Percentiles rank a stretch among this genome's conserved stretches.
phyloP scores from a whole-genome alignment of 164 flowering plant genomes.

The Stephania cephalantha region DNA sequence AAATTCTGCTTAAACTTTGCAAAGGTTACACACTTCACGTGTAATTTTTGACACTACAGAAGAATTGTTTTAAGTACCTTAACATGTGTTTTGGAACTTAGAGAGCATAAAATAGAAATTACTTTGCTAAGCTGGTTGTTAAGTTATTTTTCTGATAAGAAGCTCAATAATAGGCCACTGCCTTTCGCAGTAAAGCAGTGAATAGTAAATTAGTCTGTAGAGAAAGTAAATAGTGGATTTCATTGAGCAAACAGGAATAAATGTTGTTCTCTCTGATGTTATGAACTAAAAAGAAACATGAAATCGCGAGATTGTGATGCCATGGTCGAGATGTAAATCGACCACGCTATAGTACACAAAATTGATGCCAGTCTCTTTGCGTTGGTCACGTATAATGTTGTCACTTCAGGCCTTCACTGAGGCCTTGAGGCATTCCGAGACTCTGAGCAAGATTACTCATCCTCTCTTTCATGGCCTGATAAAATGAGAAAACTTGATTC shows the following conservation, averaged over 20 bases:
- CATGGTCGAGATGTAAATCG: slow-evolving; percentile 7
- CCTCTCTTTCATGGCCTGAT: slow-evolving; percentile 92
- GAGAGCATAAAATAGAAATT: no score
- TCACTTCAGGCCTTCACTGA: slow-evolving; percentile 56
- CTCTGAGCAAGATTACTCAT: slow-evolving; percentile 94
- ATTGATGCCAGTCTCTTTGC: slow-evolving; percentile 22
- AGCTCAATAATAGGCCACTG: no score
- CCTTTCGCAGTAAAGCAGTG: neutral
- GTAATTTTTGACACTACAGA: neutral
- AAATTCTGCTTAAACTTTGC: neutral
- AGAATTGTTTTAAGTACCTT: neutral
- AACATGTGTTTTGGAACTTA: no score
- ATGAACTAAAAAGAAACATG: neutral
- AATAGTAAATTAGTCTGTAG: neutral
- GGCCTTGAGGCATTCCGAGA: slow-evolving; percentile 87
- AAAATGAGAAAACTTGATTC: neutral
- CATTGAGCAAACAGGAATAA: neutral
- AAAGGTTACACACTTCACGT: neutral
- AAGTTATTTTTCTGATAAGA: no score
- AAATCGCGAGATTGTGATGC: neutral
- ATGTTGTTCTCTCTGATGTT: neutral
- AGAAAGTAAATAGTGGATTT: neutral
- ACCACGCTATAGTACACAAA: slow-evolving; percentile 30
- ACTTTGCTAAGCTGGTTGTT: no score
- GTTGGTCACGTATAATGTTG: neutral